phyloP scores from a whole-genome alignment of 306 rosid genomes.

The Ziziphus jujuba region DNA sequence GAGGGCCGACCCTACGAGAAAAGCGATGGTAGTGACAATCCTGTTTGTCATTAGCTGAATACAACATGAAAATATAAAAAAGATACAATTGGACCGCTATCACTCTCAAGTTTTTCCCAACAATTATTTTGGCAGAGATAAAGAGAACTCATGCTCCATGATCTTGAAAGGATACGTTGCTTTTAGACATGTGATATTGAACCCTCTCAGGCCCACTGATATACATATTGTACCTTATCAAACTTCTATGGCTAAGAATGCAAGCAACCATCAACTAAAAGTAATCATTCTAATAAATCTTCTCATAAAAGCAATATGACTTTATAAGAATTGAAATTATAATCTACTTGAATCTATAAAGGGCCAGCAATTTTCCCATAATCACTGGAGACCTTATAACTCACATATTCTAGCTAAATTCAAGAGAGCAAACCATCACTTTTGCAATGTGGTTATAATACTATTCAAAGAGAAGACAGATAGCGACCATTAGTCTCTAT shows the following conservation, averaged over 20 bases:
- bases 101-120: constrained; percentile 37
- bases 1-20: constrained; percentile 34
- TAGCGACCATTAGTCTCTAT: too few species aligned
- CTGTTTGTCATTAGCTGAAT: constrained; percentile 36
- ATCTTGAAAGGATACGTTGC: constrained; percentile 49
- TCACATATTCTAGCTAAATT: too few species aligned
- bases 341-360: background rate
- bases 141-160: constrained; percentile 48
- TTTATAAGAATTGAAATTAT: constrained; percentile 8
- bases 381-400: too few species aligned
- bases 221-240: constrained; percentile 35
- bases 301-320: constrained; percentile 32
- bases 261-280: constrained; percentile 45
- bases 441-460: too few species aligned
- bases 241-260: constrained; percentile 30
- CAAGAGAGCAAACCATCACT: too few species aligned
- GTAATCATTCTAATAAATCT: constrained; percentile 27
- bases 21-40: constrained; percentile 25
- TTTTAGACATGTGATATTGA: constrained; percentile 56
- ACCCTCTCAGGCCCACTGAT: constrained; percentile 52
- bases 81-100: constrained; percentile 50
- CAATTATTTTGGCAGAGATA: constrained; percentile 48
- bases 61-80: constrained; percentile 17
- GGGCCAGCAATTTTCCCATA: background rate
- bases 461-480: too few species aligned